phyloP scores from a whole-genome alignment of 306 rosid genomes.

The Aeschynomene evenia region DNA sequence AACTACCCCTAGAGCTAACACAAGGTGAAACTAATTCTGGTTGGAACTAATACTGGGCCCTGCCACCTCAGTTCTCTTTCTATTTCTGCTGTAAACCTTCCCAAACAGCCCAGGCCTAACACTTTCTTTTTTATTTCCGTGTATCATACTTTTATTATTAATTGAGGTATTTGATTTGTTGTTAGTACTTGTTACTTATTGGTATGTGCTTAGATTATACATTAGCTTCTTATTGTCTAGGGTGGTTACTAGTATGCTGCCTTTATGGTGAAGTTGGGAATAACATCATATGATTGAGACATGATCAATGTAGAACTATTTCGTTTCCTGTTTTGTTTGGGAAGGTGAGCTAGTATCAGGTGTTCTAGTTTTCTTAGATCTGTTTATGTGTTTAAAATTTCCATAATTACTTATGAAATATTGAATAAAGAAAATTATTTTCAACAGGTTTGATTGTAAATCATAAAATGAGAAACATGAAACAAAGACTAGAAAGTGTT shows the following conservation, averaged over 20 bases:
- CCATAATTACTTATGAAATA: not conserved
- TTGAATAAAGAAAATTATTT: not conserved
- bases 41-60: too few species aligned
- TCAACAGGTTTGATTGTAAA: not conserved
- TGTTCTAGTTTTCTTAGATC: not conserved
- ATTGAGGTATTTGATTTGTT: slow-evolving; percentile 14
- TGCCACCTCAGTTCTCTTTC: too few species aligned
- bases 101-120: too few species aligned
- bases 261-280: not conserved
- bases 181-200: slow-evolving; percentile 3
- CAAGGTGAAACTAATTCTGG: too few species aligned
- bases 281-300: not conserved
- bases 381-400: slow-evolving; percentile 4
- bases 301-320: not conserved
- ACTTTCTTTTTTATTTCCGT: not conserved
- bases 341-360: not conserved
- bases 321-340: not conserved
- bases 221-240: not conserved
- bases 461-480: not conserved
- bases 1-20: too few species aligned
- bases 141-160: slow-evolving; percentile 18
- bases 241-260: not conserved
- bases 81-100: too few species aligned
- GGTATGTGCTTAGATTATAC: not conserved
- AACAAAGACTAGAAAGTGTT: not conserved